phyloP scores from a whole-genome alignment of 345 rosid genomes.

The Populus euphratica region DNA sequence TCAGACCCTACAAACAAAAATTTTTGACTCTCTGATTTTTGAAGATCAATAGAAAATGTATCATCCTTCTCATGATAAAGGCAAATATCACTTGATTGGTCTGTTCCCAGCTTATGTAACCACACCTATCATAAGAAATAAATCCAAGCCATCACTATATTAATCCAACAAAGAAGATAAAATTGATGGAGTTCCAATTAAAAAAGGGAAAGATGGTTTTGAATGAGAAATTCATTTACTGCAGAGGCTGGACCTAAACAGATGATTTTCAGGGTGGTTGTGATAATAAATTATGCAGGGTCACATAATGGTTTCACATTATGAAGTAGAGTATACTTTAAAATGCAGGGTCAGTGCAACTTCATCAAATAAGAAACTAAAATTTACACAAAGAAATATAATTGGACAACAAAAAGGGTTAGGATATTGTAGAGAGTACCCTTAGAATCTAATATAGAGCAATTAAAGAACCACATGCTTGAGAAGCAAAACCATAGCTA shows the following conservation, averaged over 20 bases:
- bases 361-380: too few species aligned
- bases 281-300: too few species aligned
- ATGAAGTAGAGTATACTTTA: too few species aligned
- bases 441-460: neutral
- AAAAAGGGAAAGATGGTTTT: neutral
- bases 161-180: neutral
- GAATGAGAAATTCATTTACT: too few species aligned
- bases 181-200: neutral
- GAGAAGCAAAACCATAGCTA: neutral
- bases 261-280: too few species aligned
- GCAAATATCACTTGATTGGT: constrained; percentile 62
- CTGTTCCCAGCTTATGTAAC: constrained; percentile 83
- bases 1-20: constrained; percentile 64
- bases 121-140: constrained; percentile 53
- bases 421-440: neutral
- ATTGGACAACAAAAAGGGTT: neutral
- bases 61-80: constrained; percentile 92
- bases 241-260: neutral
- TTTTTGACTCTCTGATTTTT: constrained; percentile 71
- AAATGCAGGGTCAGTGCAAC: too few species aligned
- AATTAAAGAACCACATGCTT: neutral
- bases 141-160: constrained; percentile 2
- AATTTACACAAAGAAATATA: too few species aligned
- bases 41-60: constrained; percentile 64
- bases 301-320: too few species aligned